A percentile compares a stretch with the other conserved stretches of the same genome.
phyloP scores from a whole-genome alignment of 2,329 filamentous ascomycete species.

The Pseudocercospora musae region DNA sequence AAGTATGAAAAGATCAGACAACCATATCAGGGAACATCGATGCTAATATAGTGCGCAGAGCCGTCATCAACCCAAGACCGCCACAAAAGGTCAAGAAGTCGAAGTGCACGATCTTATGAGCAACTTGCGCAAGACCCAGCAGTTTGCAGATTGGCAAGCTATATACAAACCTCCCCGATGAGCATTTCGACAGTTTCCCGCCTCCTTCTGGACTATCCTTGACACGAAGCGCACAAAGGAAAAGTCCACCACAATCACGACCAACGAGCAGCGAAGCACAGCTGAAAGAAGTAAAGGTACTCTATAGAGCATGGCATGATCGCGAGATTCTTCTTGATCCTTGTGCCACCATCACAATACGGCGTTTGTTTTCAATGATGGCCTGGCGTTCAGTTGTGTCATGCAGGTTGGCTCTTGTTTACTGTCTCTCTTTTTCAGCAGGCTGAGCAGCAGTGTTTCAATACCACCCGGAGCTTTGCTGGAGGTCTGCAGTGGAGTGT shows the following conservation, averaged over 20 bases:
- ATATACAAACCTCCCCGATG: neutral
- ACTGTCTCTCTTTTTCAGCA: slow-evolving; percentile 4
- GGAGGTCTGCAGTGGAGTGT: neutral
- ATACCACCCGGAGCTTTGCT: neutral
- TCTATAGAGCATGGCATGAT: slow-evolving; percentile 4
- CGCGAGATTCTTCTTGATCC: slow-evolving; percentile 6
- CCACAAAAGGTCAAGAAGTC: slow-evolving; percentile 58
- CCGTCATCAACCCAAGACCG: slow-evolving; percentile 67
- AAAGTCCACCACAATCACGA: neutral
- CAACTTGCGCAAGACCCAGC: neutral
- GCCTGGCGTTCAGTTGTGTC: slow-evolving; percentile 4
- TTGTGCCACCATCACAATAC: slow-evolving; percentile 2
- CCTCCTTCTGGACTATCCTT: slow-evolving; percentile 4
- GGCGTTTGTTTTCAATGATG: slow-evolving; percentile 1
- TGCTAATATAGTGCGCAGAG: slow-evolving; percentile 47
- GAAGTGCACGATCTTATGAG: slow-evolving; percentile 67
- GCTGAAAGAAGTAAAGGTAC: slow-evolving; percentile 1
- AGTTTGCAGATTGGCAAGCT: neutral
- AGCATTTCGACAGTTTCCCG: slow-evolving; percentile 8
- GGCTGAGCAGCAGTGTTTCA: neutral
- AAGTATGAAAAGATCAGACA: slow-evolving; percentile 61
- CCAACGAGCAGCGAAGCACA: slow-evolving; percentile 1
- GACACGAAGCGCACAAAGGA: slow-evolving; percentile 1
- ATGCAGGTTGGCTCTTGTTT: slow-evolving; percentile 4
- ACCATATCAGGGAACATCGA: neutral